Evolutionary conservation across 2,329 filamentous ascomycete species (phyloP), one percentile per base, ranked within the genome.

Genomic region (Tolypocladium sp.): DNA sequence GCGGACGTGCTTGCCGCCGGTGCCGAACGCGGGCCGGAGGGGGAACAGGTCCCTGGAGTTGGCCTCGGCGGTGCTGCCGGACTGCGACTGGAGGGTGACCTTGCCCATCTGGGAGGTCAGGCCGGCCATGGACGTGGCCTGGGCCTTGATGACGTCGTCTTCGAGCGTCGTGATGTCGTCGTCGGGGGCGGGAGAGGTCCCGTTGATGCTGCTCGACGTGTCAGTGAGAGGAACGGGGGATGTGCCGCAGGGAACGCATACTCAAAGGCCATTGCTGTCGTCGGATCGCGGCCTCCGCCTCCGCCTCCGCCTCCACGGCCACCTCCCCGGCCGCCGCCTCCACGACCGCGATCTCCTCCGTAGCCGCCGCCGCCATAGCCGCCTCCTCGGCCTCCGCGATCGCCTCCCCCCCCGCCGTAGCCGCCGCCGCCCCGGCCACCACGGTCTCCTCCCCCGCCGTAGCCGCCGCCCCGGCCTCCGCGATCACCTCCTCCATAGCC

Each of bases 11-110:
- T 54, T 68, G 4, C 82, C 82, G 6, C 63, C 63, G 3, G 67
- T 73, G 25, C 81, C 81, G 62, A 77, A 84, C 1, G 75, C 76
- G 25, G 82, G 82, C 2, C 82, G 76, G 9, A 66, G 59, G 3
- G 82, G 79, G 54, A 84, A 73, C 22, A 67, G 61, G 35, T 71
- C 69, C 10, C 20, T 41, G 17, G 55, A n/a, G n/a, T n/a, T 54
- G 40, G 49, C 55, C 38, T 46, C 25, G 3, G 30, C 38, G 58
- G 55, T 25, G 6, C 61, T 37, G 22, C 60, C 38, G 27, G 57
- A 58, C 37, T 67, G 65, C 17, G 63, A 63, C n/a, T 61, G 59
- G 22, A 74, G 60, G 25, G 63, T 63, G 30, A 78, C 65, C 44
- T 71, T 69, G 15, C 67, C 66, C 72, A 80, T 74, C 56, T 75